Percentiles rank a stretch among this genome's conserved stretches.
Conservation (phyloP, 116 monocot genomes). For the Zostera marina region DNA sequence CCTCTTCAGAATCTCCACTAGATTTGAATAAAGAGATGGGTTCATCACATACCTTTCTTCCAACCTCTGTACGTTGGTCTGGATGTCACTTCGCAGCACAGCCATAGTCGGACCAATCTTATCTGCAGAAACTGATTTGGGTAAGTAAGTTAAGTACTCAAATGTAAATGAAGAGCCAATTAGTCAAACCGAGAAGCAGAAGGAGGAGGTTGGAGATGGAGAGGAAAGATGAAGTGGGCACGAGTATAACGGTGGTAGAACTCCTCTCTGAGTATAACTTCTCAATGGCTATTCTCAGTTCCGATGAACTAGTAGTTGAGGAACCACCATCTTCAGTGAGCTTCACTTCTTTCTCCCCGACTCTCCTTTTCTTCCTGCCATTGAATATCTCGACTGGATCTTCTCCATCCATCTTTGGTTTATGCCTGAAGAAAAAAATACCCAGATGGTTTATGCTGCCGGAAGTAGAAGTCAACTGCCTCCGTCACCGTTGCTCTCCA, state of each 20-base stretch:
- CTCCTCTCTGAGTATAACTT: conserved; percentile 29
- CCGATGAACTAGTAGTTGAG: conserved; percentile 15
- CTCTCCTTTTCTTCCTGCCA: conserved; percentile 9
- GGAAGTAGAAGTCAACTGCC: too few relatives aligned
- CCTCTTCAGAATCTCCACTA: conserved; percentile 51
- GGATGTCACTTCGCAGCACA: conserved; percentile 61
- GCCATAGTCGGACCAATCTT: conserved; percentile 90
- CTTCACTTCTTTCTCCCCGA: conserved; percentile 4
- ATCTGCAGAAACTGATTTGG: conserved; percentile 37
- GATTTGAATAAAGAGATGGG: conserved; percentile 28
- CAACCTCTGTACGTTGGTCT: conserved; percentile 68
- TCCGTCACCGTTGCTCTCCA: too few relatives aligned
- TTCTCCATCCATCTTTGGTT: conserved; percentile 7
- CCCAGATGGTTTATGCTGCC: too few relatives aligned
- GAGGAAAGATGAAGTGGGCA: conserved; percentile 46
- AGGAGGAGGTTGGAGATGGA: conserved; percentile 46
- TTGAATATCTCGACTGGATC: conserved; percentile 3
- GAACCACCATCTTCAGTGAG: too few relatives aligned
- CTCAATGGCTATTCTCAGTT: conserved; percentile 36
- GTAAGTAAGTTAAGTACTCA: not conserved
- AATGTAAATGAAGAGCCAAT: not conserved
- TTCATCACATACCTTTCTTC: conserved; percentile 34
- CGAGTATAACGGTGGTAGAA: too few relatives aligned
- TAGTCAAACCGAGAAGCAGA: conserved; percentile 50
- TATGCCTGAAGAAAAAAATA: too few relatives aligned